phyloP scores from a whole-genome alignment of 2,329 filamentous ascomycete genomes.

The Fusarium torreyae region DNA sequence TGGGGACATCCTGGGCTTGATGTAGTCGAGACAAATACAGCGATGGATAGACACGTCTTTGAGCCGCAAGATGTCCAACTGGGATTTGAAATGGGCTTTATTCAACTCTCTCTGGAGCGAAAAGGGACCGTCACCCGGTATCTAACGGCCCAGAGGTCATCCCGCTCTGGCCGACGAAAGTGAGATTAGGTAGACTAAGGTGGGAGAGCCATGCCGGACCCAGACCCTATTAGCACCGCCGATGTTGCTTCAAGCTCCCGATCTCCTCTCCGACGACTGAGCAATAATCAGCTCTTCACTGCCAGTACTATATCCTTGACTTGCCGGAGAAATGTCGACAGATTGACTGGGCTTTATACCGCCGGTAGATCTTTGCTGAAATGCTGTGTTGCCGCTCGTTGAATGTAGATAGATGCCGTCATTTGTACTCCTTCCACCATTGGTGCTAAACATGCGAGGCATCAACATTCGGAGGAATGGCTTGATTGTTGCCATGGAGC shows the following conservation, averaged over 20 bases:
- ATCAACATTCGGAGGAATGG: slow-evolving; percentile 21
- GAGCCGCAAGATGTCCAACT: no score
- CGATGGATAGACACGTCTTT: no score
- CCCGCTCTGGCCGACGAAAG: no score
- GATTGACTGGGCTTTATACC: background rate
- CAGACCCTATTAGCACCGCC: no score
- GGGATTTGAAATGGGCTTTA: no score
- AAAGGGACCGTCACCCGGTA: no score
- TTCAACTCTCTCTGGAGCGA: no score
- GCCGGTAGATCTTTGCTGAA: background rate
- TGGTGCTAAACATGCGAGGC: slow-evolving; percentile 21
- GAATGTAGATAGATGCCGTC: slow-evolving; percentile 15
- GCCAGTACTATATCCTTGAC: slow-evolving; percentile 4
- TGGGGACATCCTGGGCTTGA: no score
- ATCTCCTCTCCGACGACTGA: background rate
- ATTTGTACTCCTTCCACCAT: slow-evolving; percentile 1
- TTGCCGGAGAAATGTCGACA: background rate
- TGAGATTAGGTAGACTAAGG: no score
- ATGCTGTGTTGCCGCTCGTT: background rate
- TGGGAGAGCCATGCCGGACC: no score
- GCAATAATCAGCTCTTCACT: slow-evolving; percentile 23
- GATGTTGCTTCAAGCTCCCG: background rate
- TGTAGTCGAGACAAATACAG: no score
- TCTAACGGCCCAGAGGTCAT: no score
- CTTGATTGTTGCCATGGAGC: slow-evolving; percentile 27